Evolutionary conservation across 768 basidiomycete species (phyloP), one percentile per base, ranked within the genome.

Genomic region (Leccinum obscurum): DNA sequence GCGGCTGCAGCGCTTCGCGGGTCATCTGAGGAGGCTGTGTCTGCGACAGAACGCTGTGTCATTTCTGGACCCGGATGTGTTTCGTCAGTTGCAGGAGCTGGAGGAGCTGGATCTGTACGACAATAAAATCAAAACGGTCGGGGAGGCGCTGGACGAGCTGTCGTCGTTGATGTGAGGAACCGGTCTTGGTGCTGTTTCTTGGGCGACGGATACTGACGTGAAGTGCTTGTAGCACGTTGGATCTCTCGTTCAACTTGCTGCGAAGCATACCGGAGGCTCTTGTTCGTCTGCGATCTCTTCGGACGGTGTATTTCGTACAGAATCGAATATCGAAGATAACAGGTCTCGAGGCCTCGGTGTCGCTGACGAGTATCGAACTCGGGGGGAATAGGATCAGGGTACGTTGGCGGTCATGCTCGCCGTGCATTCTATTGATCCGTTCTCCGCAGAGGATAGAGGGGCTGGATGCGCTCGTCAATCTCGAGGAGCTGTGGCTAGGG

Each of bases 71-170:
- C 84, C 90, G 4, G 82, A 83, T 15, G 84, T 87, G 10, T 93
- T 96, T 66, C 77, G 78, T 32, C 76, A 81, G 34, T 74, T 98
- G 58, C 81, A 71, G 13, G 80, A 84, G 50, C 76, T 99, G 37
- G 91, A 94, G 69, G 97, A 98, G 63, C 75, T 98, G 59, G 97
- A 99, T 76, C 67, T 98, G 62, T 99, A 98, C 71, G 97, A 99
- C 74, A 99, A 99, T 77, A 89, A 93, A 72, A 73, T 99, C 64
- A 95, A 92, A 76, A 75, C 78, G 54, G 72, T 92, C 20, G 89
- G 84, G 1, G 77, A 85, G 61, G 88, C 90, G 1, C 68, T 98
- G 56, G 80, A 87, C 60, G 78, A 78, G 35, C 68, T 87, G 48
- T 71, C 73, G 5, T 80, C 80, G 34, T 78, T 93, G 55, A 78